Evolutionary conservation across 2,329 filamentous ascomycete genomes (phyloP), one percentile per base, ranked within the genome.

Genomic region (Verruconis gallopava): DNA sequence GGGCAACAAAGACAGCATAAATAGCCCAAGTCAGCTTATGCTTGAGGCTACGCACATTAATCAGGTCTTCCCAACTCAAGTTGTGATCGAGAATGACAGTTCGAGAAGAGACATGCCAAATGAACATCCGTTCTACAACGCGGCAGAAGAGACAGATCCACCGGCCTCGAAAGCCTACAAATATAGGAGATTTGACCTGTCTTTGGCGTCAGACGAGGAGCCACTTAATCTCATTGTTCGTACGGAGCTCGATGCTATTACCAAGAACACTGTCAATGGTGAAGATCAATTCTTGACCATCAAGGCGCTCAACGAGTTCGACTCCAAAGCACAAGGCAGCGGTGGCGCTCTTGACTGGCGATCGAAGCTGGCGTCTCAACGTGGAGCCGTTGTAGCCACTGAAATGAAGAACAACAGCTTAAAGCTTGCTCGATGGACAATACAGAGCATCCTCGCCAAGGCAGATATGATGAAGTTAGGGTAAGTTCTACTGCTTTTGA

Each of bases 321-420:
- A 98, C 69, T 86, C 78, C 77, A 95, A 94, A 72, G 91, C 91
- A 18, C 88, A 93, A 61, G 91, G 91, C 53, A 85, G 84, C 51
- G 91, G 91, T 52, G 86, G 89, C 50, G 91, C 91, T 43, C 74
- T 98, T 40, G 91, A 98, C 73, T 98, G 91, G 91, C 77, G 91
- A 61, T 81, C 79, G 52, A 98, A 98, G 75, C 76, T 98, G 46
- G 82, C 84, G 49, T 85, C 80, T 54, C 88, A 95, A 70, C 82
- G 91, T 56, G 91, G 91, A 77, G 91, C 91, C 44, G 89, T 98
- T 34, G 83, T 98, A 19, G 91, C 91, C 15, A 98, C 91, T 11
- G 91, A 98, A 71, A 98, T 98, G 91, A 98, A 98, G 84, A 98
- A 98, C 77, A 98, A 98, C 76, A 86, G 79, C 59, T 93, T 85